Base-by-base conservation (phyloP, 208 protist genomes). In the Ichthyophonus hoferi region DNA sequence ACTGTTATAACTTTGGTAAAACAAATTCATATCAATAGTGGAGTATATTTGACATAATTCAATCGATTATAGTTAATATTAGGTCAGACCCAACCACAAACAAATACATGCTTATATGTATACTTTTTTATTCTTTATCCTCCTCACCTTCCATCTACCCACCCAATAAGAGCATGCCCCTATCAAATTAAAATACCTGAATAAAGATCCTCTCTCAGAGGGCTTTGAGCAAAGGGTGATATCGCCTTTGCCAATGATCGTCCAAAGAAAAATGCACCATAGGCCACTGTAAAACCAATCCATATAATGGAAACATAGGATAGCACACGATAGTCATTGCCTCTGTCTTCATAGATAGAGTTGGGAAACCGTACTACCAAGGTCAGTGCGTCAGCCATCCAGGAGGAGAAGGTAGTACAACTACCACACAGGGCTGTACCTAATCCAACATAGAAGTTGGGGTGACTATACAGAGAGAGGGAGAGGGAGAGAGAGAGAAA, bases 351-450 rank as follows among this genome's bases (percentile, higher is more conserved):
- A 24, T 67, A 67, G 7, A 67, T 24, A 67, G 14, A n/a, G 50
- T 24, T 24, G 14, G 50, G 50, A 24, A n/a, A 67, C 24, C 50
- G 14, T 7, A 67, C 50, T 67, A 67, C 50, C 24, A 67, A 67
- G 7, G 7, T 24, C 50, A 67, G 14, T 7, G 50, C 50, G 7
- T 67, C 50, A 67, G 50, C 50, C 50, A 67, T 85, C 81, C 81
- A 85, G 7, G 39, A 58, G 14, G 81, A 85, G 0, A 85, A 85
- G 2, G 81, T 85, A 40, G 81, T 85, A 7, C 24, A 85, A 58
- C 81, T 58, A 38, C 81, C 81, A 58, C 81, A 85, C 35, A 85
- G 39, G 17, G 81, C 81, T 12, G 81, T 85, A 33, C 81, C 81
- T n/a, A 85, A 35, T 40, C 81, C 81, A 14, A 85, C 31, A 38